Base-by-base conservation (phyloP, 192 early-diverging fungal species). In the Backusella mclennaniae region DNA sequence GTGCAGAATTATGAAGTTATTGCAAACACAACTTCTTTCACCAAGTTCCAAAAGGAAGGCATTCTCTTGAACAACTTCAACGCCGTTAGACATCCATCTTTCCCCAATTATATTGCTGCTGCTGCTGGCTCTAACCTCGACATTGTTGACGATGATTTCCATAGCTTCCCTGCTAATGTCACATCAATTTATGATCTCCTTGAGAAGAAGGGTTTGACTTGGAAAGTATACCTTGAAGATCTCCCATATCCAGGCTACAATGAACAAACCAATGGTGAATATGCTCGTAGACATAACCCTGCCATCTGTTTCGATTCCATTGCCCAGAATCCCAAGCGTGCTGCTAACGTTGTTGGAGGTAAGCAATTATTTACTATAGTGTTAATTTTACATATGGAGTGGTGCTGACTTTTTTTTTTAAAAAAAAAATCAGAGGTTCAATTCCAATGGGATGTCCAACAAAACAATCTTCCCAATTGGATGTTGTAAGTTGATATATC, bases 91-190 rank as follows among this genome's bases (percentile, higher is more conserved):
- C 91, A 92, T 77, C 92, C 91, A n/a, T 91, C 90, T 41, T 86
- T 93, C 79, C 90, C 90, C 69, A 94, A 94, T 82, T 94, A 94
- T 82, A 76, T 93, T 73, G 90, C 88, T 41, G 83, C 90, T 56
- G 83, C 85, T 67, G 81, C 69, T 53, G 88, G 88, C 35, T 79
- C 75, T 73, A 82, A 78, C 63, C 75, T 82, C 66, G 88, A 87
- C 21, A 75, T 84, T 66, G 71, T 49, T 15, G 76, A 84, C 41
- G 87, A 91, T 82, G 44, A 21, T 12, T 78, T 78, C 39, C 73
- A 79, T 78, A 82, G 78, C 74, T 66, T 92, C 38, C 80, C 78
- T 59, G 52, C 77, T 35, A 80, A 75, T 46, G 75, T 78, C 56
- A 76, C 29, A 35, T 75, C 83, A 36, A 71, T 86, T 42, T 73